phyloP scores from a whole-genome alignment of 257 asterid species.

The Ballota nigra region DNA sequence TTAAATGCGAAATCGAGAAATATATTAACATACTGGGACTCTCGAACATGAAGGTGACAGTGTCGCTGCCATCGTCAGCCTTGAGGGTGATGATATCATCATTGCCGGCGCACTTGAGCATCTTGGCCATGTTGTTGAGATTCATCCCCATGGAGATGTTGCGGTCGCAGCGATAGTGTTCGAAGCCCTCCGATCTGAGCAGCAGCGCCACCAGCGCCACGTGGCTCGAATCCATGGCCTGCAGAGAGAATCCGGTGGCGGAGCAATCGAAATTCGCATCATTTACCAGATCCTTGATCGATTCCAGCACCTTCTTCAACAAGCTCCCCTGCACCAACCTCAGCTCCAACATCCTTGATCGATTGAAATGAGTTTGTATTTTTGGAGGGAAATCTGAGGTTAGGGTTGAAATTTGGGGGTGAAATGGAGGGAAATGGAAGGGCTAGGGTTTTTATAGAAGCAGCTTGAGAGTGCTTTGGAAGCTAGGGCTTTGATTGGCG shows the following conservation, averaged over 20 bases:
- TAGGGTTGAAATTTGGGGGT: conserved; percentile 1
- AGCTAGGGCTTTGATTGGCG: conserved; percentile 29
- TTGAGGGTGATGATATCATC: conserved; percentile 64
- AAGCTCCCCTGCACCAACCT: conserved; percentile 59
- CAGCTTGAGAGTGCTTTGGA: not conserved
- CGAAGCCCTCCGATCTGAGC: conserved; percentile 63
- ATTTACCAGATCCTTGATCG: conserved; percentile 56
- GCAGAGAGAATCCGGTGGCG: conserved; percentile 60
- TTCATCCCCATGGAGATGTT: conserved; percentile 65
- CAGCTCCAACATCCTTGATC: conserved; percentile 47
- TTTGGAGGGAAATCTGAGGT: conserved; percentile 22
- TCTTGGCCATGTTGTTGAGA: conserved; percentile 52
- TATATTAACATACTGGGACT: conserved; percentile 46
- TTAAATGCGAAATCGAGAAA: not conserved
- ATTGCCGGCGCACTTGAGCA: conserved; percentile 62
- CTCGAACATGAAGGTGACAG: conserved; percentile 66
- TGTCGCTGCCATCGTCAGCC: conserved; percentile 66
- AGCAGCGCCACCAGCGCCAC: conserved; percentile 65
- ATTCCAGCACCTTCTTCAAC: conserved; percentile 57
- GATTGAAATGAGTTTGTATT: not conserved
- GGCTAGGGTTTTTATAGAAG: conserved; percentile 26
- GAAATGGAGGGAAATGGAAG: conserved; percentile 4
- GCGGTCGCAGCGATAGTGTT: conserved; percentile 71
- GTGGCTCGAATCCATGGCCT: conserved; percentile 72
- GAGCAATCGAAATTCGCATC: conserved; percentile 68